Conservation (phyloP, 495 filamentous ascomycete species). For the Aspergillus incahuasiensis region DNA sequence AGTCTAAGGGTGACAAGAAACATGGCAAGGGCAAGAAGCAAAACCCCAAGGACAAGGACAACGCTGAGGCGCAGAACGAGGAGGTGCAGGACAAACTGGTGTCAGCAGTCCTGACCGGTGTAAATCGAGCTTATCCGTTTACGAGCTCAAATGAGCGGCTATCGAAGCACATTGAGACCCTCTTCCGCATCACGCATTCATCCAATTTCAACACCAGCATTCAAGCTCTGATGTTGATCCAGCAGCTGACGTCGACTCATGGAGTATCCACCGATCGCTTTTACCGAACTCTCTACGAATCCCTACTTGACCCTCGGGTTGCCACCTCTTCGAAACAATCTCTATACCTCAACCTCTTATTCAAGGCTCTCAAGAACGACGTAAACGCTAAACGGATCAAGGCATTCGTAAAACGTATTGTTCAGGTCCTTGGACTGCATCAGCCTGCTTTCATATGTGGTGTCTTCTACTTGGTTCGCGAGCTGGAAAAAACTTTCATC, state of each 20-base stretch:
- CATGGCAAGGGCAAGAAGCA: slow-evolving; percentile 23
- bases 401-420: slow-evolving; percentile 87
- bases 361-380: slow-evolving; percentile 80
- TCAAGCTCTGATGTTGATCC: slow-evolving; percentile 91
- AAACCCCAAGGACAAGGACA: slow-evolving; percentile 35
- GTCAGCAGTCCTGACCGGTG: slow-evolving; percentile 83
- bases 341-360: slow-evolving; percentile 88
- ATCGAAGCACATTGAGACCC: slow-evolving; percentile 82
- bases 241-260: slow-evolving; percentile 79
- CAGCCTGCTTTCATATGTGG: slow-evolving; percentile 91
- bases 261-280: slow-evolving; percentile 79
- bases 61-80: slow-evolving; percentile 51
- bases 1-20: slow-evolving; percentile 23
- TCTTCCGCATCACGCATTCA: slow-evolving; percentile 93
- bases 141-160: slow-evolving; percentile 72
- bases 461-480: slow-evolving; percentile 77
- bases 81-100: slow-evolving; percentile 85
- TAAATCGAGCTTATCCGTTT: slow-evolving; percentile 94
- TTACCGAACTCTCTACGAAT: slow-evolving; percentile 93
- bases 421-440: slow-evolving; percentile 82
- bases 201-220: slow-evolving; percentile 98
- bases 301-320: slow-evolving; percentile 82
- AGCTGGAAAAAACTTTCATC: slow-evolving; percentile 71
- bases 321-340: slow-evolving; percentile 90
- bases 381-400: slow-evolving; percentile 83